Evolutionary conservation across 2,329 filamentous ascomycete genomes (phyloP).

Genomic region (Plectosphaerella cucumerina): DNA sequence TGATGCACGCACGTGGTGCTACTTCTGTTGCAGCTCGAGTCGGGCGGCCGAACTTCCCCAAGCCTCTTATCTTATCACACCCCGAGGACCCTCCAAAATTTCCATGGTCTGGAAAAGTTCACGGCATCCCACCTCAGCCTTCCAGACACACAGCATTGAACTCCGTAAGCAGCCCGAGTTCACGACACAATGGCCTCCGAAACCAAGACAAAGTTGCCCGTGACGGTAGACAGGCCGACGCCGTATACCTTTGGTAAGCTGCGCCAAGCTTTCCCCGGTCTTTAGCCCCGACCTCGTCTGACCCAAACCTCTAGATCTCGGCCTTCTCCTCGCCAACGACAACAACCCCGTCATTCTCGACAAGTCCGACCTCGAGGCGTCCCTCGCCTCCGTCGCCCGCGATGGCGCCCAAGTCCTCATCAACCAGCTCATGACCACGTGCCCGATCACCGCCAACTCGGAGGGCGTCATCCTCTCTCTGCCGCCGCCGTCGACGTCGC

Average conservation of each 20-base stretch:
- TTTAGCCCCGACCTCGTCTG: not conserved
- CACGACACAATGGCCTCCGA: slow-evolving; percentile 26
- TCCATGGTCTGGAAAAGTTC: slow-evolving; percentile 13
- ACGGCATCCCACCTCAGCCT: slow-evolving; percentile 5
- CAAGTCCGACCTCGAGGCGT: slow-evolving; percentile 53
- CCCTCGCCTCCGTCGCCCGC: slow-evolving; percentile 70
- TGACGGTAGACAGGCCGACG: slow-evolving; percentile 74
- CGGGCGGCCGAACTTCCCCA: too few relatives aligned
- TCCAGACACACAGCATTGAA: not conserved
- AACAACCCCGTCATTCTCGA: slow-evolving; percentile 71
- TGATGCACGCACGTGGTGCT: too few relatives aligned
- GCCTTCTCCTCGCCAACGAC: slow-evolving; percentile 81
- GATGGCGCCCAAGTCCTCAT: slow-evolving; percentile 89
- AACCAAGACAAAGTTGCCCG: slow-evolving; percentile 48
- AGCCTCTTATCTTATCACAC: slow-evolving; percentile 2
- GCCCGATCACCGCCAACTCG: slow-evolving; percentile 66
- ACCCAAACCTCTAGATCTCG: slow-evolving; percentile 53
- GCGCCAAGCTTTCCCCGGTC: too few relatives aligned
- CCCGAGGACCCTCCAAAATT: slow-evolving; percentile 11
- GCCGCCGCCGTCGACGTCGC: slow-evolving; percentile 61
- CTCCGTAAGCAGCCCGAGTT: slow-evolving; percentile 6
- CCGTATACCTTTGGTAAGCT: slow-evolving; percentile 69
- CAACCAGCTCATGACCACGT: slow-evolving; percentile 90
- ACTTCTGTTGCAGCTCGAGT: too few relatives aligned
- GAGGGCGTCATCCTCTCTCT: slow-evolving; percentile 76